A percentile compares a stretch with the other conserved stretches of the same genome.
phyloP scores from a whole-genome alignment of 1,284 basidiomycete species.

The Calocybe gambosa region DNA sequence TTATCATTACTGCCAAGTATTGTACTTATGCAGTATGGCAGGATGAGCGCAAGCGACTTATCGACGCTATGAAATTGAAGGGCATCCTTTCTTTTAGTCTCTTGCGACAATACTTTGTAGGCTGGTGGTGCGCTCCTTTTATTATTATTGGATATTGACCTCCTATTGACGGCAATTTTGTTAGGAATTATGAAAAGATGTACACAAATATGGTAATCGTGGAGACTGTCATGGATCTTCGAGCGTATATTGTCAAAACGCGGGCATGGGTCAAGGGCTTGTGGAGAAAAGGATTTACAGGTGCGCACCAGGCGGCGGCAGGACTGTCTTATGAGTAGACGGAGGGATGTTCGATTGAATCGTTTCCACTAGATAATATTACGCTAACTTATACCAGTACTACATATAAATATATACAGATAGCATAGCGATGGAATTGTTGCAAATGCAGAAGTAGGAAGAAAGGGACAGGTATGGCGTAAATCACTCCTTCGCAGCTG shows the following conservation, averaged over 20 bases:
- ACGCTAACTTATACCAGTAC: not conserved
- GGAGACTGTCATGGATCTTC: constrained; percentile 63
- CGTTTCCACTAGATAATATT: not conserved
- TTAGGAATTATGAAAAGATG: constrained; percentile 52
- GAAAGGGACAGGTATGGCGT: not conserved
- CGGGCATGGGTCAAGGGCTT: constrained; percentile 66
- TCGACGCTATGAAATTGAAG: constrained; percentile 39
- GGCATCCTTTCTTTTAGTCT: constrained; percentile 48
- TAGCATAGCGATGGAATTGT: not conserved
- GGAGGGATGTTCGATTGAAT: not conserved
- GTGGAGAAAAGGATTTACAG: constrained; percentile 47
- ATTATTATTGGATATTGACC: constrained; percentile 4
- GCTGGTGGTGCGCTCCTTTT: constrained; percentile 54
- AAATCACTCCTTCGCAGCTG: constrained; percentile 32
- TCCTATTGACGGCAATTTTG: constrained; percentile 8
- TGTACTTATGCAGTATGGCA: constrained; percentile 83
- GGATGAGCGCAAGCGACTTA: constrained; percentile 60
- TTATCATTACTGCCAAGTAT: constrained; percentile 88
- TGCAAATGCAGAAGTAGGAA: not conserved
- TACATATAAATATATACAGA: constrained; percentile 3
- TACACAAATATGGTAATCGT: constrained; percentile 46
- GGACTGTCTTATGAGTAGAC: constrained; percentile 40
- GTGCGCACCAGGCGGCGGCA: constrained; percentile 64
- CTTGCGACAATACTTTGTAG: constrained; percentile 48
- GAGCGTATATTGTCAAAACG: constrained; percentile 55